Percentiles rank a stretch among this genome's conserved stretches.
Conservation (phyloP, 306 rosid species). For the Quercus engelmannii region DNA sequence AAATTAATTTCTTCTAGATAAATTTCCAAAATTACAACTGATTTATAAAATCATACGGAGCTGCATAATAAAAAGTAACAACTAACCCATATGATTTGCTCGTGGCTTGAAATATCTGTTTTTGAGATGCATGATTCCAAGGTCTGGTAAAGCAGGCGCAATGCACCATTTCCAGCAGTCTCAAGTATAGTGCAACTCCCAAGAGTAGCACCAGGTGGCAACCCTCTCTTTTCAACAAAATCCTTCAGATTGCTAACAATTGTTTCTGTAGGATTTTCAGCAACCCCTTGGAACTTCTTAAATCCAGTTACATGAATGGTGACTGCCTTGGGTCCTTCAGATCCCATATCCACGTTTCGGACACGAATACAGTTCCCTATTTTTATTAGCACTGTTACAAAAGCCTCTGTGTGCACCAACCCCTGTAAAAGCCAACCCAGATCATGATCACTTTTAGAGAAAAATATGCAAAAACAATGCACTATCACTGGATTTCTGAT, state of each 20-base stretch:
- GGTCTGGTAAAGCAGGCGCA: slow-evolving; percentile 42
- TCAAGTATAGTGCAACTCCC: slow-evolving; percentile 79
- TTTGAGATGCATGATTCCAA: slow-evolving; percentile 52
- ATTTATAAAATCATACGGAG: neutral
- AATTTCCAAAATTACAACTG: neutral
- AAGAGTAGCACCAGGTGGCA: slow-evolving; percentile 67
- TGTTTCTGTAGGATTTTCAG: slow-evolving; percentile 71
- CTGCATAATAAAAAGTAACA: slow-evolving; percentile 1
- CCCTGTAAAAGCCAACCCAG: slow-evolving; percentile 12
- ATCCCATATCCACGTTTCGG: slow-evolving; percentile 63
- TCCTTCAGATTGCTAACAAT: slow-evolving; percentile 58
- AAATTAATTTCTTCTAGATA: neutral
- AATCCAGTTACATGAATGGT: slow-evolving; percentile 80
- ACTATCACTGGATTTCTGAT: neutral
- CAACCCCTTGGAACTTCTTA: slow-evolving; percentile 77
- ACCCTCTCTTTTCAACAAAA: slow-evolving; percentile 58
- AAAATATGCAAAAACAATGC: neutral
- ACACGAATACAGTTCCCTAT: slow-evolving; percentile 69
- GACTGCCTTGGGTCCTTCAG: slow-evolving; percentile 71
- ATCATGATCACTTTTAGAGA: neutral
- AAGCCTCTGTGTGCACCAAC: slow-evolving; percentile 1
- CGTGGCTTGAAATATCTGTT: slow-evolving; percentile 25
- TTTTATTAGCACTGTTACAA: slow-evolving; percentile 6
- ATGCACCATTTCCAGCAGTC: slow-evolving; percentile 67
- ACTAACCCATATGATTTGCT: slow-evolving; percentile 81